phyloP scores from a whole-genome alignment of 2,329 filamentous ascomycete genomes.

The Fusarium transvaalense region DNA sequence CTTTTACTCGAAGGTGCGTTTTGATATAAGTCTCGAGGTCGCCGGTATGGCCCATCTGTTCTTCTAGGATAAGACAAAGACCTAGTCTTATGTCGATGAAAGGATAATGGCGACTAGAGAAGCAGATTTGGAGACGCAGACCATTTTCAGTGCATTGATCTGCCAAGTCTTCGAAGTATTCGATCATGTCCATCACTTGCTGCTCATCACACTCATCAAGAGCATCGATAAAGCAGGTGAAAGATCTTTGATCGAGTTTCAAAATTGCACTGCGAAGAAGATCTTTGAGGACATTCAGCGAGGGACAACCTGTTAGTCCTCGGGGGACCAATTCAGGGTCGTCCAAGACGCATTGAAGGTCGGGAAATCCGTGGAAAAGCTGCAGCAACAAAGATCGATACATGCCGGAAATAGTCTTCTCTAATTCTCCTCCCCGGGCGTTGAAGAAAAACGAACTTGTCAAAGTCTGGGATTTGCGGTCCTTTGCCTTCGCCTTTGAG shows the following conservation, averaged over 20 bases:
- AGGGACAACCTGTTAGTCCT: fast-evolving
- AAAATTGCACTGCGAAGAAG: background rate
- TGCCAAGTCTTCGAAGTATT: slow-evolving; percentile 56
- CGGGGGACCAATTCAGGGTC: fast-evolving
- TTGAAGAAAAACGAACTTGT: slow-evolving; percentile 65
- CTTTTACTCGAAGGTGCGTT: slow-evolving; percentile 10
- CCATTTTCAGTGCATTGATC: slow-evolving; percentile 12
- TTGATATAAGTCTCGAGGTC: slow-evolving; percentile 47
- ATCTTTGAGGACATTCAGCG: background rate
- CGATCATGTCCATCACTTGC: slow-evolving; percentile 57
- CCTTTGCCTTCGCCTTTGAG: slow-evolving; percentile 3
- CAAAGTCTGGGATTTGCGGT: fast-evolving
- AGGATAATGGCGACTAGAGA: slow-evolving; percentile 64
- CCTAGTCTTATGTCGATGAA: slow-evolving; percentile 52
- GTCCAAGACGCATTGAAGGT: slow-evolving; percentile 54
- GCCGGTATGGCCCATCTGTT: slow-evolving; percentile 37
- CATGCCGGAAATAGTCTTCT: slow-evolving; percentile 62
- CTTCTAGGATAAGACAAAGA: slow-evolving; percentile 46
- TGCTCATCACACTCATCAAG: slow-evolving; percentile 62
- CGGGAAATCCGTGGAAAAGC: slow-evolving; percentile 53
- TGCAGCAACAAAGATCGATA: slow-evolving; percentile 64
- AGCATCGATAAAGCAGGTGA: slow-evolving; percentile 55
- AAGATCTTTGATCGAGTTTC: fast-evolving
- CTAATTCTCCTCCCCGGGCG: slow-evolving; percentile 58
- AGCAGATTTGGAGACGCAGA: slow-evolving; percentile 53